Base-by-base conservation (phyloP, 345 rosid genomes). In the Lepidium africanum region DNA sequence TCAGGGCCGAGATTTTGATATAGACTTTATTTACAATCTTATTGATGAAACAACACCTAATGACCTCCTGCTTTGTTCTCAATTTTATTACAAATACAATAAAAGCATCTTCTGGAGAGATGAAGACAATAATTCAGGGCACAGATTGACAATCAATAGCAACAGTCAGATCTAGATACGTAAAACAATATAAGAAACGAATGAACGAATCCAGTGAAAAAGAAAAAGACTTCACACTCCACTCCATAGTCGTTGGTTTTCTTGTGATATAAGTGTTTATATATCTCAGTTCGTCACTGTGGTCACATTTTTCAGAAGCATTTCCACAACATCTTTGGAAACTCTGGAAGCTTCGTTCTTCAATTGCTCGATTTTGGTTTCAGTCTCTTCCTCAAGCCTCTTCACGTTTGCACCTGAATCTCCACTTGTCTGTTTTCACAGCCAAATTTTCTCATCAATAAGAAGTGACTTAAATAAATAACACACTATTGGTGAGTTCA, bases 341-440 rank as follows among this genome's bases (percentile, higher is more conserved):
- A 89, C 86, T 71, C 85, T 81, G 3, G 85, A 27, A 46, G 80
- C 85, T 69, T 92, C 79, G 2, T 65, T 79, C 78, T 84, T 84
- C 80, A 84, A 76, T 55, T 87, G 86, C 35, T 71, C 69, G 66
- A 89, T 91, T 83, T 87, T 91, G 7, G 75, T 70, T 12, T 76
- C 82, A 5, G 97, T 91, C 77, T 91, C 96, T 46, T 69, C 60
- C 80, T 89, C 97, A 7, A 89, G 92, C 77, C 95, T 82, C 85
- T 83, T 89, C 76, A 89, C 95, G 62, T 84, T 92, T 46, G 90
- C 89, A 47, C 98, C 95, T 0, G 98, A 92, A 73, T 89, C 92
- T 37, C 95, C 98, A 51, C 89, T 84, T 8, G 85, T 87, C 96
- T 92, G 88, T 78, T 37, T 58, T n/a, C 21, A 10, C 30, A 63